Base-by-base conservation (phyloP, 768 basidiomycete genomes). In the Boletus fagicola region DNA sequence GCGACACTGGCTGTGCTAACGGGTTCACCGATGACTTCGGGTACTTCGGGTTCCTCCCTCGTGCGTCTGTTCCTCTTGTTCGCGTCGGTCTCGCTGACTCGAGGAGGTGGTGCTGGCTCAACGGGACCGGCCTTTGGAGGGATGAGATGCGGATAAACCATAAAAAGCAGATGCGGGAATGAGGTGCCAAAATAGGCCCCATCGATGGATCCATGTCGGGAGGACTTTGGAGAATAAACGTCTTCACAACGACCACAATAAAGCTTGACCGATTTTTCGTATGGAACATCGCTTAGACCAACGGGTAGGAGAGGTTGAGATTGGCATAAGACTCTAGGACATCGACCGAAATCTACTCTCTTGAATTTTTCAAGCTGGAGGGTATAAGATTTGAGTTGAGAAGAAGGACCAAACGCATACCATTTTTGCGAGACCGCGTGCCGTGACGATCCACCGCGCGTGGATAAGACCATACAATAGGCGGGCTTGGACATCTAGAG, bases 191-290 rank as follows among this genome's bases (percentile, higher is more conserved):
- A 99, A 75, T 96, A 99, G 2, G 97, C 97, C 30, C 97, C 96
- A 70, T 99, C 97, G 69, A 99, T 98, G 38, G 90, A 89, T 49
- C 96, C 96, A 72, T 99, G 97, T 30, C 96, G 85, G 6, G 94
- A 94, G 1, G 92, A 94, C 73, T 99, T 99, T 38, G 97, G 97
- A 0, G 91, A 93, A 75, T 98, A 99, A 64, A 99, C 87, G 75
- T 99, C 97, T 75, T 99, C 96, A 74, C 97, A 99, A 38, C 94
- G 88, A 2, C 94, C 95, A 71, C 97, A 99, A 76, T 94, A 98
- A 49, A 99, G 88, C 72, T 99, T 99, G 71, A 98, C 96, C 31
- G 94, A 94, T 76, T 98, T 99, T 72, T 97, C 92, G 74, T 97
- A 98, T 0, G 97, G 91, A n/a, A 94, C 81, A 73, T 99, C 97